phyloP scores from a whole-genome alignment of 768 basidiomycete species.

The Sarcodon sp. region DNA sequence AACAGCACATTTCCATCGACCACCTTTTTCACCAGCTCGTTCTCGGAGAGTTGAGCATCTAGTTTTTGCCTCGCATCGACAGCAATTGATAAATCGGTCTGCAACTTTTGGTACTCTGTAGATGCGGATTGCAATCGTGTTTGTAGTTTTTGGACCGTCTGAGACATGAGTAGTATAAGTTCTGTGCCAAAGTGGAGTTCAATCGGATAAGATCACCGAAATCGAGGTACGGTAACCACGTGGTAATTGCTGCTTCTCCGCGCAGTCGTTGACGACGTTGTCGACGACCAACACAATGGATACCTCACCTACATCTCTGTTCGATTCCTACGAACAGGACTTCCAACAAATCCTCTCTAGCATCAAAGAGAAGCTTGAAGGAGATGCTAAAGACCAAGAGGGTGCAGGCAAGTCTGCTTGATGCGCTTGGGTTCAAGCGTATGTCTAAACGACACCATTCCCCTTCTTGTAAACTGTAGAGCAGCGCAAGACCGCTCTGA shows the following conservation, averaged over 20 bases:
- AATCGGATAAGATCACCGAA: neutral
- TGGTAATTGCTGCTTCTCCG: neutral
- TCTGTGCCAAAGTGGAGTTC: too few species aligned
- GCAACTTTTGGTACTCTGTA: slow-evolving; percentile 69
- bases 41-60: slow-evolving; percentile 87
- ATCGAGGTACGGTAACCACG: neutral
- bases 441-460: neutral
- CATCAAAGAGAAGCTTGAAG: slow-evolving; percentile 68
- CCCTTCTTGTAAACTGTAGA: slow-evolving; percentile 31
- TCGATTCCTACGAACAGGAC: slow-evolving; percentile 88
- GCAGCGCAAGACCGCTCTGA: slow-evolving; percentile 64
- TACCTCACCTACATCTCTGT: slow-evolving; percentile 72
- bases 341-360: slow-evolving; percentile 72
- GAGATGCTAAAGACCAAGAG: slow-evolving; percentile 42
- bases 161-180: too few species aligned
- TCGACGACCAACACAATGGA: slow-evolving; percentile 40
- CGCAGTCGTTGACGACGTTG: too few species aligned
- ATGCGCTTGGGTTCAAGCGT: neutral
- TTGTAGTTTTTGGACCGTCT: slow-evolving; percentile 19
- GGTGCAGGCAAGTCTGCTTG: slow-evolving; percentile 43
- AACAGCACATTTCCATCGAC: slow-evolving; percentile 1
- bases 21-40: slow-evolving; percentile 86
- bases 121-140: slow-evolving; percentile 55
- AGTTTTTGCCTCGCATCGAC: slow-evolving; percentile 78
- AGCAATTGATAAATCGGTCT: slow-evolving; percentile 53